Evolutionary conservation across 371 early-diverging fungal species (phyloP).

Genomic region (Mucor mucedo): DNA sequence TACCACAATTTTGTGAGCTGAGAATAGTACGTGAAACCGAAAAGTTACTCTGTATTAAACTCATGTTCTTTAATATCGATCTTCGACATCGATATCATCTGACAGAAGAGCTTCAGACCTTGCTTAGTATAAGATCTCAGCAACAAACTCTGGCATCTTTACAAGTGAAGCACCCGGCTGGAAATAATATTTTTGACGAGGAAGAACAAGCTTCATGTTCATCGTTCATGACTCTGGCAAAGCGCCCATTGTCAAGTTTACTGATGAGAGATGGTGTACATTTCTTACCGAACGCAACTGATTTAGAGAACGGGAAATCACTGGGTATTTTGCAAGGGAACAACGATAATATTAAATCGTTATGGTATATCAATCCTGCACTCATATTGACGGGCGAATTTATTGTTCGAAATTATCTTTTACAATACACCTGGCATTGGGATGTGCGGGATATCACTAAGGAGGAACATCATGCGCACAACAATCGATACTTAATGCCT

Average conservation of each 20-base stretch:
- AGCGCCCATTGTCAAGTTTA: slow-evolving; percentile 50
- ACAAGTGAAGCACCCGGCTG: not conserved
- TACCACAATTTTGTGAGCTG: slow-evolving; percentile 37
- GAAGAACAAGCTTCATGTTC: not conserved
- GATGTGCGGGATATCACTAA: slow-evolving; percentile 52
- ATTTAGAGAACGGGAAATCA: not conserved
- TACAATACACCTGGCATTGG: slow-evolving; percentile 70
- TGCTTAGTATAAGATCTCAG: slow-evolving; percentile 11
- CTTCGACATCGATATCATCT: slow-evolving; percentile 32
- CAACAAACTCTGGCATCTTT: not conserved
- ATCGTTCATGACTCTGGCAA: slow-evolving; percentile 20
- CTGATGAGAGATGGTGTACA: slow-evolving; percentile 54
- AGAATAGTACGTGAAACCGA: slow-evolving; percentile 36
- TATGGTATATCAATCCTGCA: slow-evolving; percentile 32
- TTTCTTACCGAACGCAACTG: slow-evolving; percentile 18
- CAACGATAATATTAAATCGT: not conserved
- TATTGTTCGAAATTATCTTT: slow-evolving; percentile 62
- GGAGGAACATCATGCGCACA: slow-evolving; percentile 37
- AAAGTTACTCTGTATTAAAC: slow-evolving; percentile 26
- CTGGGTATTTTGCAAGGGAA: not conserved
- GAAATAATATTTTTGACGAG: not conserved
- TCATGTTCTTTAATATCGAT: slow-evolving; percentile 58
- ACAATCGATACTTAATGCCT: slow-evolving; percentile 24
- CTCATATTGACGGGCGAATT: slow-evolving; percentile 44
- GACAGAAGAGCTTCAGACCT: slow-evolving; percentile 34